Conservation (phyloP, 78 protist genomes). For the Dictyostelium firmibasis region DNA sequence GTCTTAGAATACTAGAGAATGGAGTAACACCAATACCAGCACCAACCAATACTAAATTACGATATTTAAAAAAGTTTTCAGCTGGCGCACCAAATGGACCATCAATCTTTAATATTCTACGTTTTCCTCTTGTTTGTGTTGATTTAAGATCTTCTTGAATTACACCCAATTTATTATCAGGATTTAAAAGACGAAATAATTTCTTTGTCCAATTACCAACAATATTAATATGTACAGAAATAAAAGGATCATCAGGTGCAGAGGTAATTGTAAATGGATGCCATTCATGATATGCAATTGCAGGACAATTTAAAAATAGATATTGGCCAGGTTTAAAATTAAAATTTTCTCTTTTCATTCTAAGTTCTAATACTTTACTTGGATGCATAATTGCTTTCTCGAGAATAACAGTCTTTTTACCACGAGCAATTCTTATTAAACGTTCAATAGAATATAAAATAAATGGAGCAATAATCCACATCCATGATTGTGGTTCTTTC, state of each 20-base stretch:
- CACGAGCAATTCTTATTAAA: constrained; percentile 2
- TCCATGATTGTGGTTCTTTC: constrained; percentile 18
- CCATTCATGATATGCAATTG: constrained; percentile 81
- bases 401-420: constrained; percentile 6
- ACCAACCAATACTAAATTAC: constrained; percentile 79
- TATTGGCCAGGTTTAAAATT: constrained; percentile 74
- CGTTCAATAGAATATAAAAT: constrained; percentile 45
- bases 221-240: constrained; percentile 85
- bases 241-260: constrained; percentile 87
- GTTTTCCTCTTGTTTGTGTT: background rate
- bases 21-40: constrained; percentile 98
- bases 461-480: constrained; percentile 48
- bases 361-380: constrained; percentile 55
- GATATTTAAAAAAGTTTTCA: constrained; percentile 79
- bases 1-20: constrained; percentile 90
- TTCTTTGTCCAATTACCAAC: constrained; percentile 81
- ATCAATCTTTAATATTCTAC: constrained; percentile 73
- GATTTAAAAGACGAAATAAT: constrained; percentile 46
- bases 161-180: constrained; percentile 77
- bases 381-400: constrained; percentile 57
- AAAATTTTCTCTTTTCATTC: constrained; percentile 57
- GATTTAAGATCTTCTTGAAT: constrained; percentile 51
- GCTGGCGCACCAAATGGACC: constrained; percentile 94
- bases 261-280: constrained; percentile 96
- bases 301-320: constrained; percentile 59